Base-by-base conservation (phyloP, 2,329 filamentous ascomycete genomes). In the Arthroderma sp. region DNA sequence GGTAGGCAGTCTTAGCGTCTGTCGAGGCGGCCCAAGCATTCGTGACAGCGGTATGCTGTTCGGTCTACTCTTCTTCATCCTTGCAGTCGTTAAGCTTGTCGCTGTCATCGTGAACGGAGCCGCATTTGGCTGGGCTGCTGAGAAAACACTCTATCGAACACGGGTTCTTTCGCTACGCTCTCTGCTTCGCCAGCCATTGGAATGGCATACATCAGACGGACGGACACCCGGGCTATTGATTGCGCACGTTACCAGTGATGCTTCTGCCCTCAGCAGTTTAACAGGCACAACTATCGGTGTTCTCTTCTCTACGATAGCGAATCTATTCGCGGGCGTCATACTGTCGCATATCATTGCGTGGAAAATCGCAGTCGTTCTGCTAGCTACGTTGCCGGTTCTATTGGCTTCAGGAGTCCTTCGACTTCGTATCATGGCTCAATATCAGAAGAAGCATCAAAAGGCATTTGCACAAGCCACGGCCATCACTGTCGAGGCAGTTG, bases 361-460 rank as follows among this genome's bases (percentile, higher is more conserved):
- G 85, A 84, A 81, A 64, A 86, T 88, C 59, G 83, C 84, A 0
- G 71, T 88, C 7, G 84, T 87, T 1, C 82, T 82, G 54, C 75
- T 88, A 8, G 78, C 83, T 1, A 77, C 79, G 2, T 79, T 87
- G 0, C 85, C 85, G 0, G 68, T 87, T 2, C 76, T 87, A 7
- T 73, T 88, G 0, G 80, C 80, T 1, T 77, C 83, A 0, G 84
- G 84, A 0, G 79, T 85, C 61, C 79, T 87, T 77, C 79, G 84
- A 60, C 73, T 87, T n/a, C 76, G 77, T 0, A 77, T 81, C 5
- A 75, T 85, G 1, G 76, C 78, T 5, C 76, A 63, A 70, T 76
- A 78, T n/a, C 83, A 83, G 59, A 76, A 73, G 49, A 69, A 70
- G 55, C 74, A 77, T 53, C 67, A 72, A 23, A 72, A 73, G 23